These are phyloP conservation scores for Chlorella vulgaris DNA, from an alignment of 139 green algal species.

Conservation along the genomic window DNA sequence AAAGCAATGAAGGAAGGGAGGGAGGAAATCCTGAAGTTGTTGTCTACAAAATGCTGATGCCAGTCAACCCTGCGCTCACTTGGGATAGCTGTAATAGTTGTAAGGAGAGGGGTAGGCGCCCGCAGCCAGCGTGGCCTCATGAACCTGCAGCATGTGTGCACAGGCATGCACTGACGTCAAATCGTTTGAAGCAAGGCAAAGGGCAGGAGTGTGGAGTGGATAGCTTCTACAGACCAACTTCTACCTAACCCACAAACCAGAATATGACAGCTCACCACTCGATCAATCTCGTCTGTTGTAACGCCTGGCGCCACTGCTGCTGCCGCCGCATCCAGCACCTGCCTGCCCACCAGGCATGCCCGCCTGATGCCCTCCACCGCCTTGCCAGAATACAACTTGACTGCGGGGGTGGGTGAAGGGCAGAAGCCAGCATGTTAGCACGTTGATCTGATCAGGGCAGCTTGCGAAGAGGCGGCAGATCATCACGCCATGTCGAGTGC, in stretches of 20 bases:
- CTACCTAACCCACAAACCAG: too few species aligned
- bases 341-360: constrained; percentile 74
- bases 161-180: too few species aligned
- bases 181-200: too few species aligned
- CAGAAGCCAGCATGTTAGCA: too few species aligned
- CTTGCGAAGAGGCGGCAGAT: too few species aligned
- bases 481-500: constrained; percentile 71
- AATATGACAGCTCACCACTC: constrained; percentile 72
- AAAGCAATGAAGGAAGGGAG: too few species aligned
- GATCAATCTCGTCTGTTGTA: constrained; percentile 96
- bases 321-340: constrained; percentile 84
- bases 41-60: too few species aligned
- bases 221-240: too few species aligned
- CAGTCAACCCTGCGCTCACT: constrained; percentile 52
- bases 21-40: too few species aligned
- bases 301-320: constrained; percentile 76
- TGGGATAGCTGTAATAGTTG: constrained; percentile 89
- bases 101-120: constrained; percentile 95
- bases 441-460: too few species aligned
- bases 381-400: too few species aligned
- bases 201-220: not conserved
- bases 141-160: constrained; percentile 36
- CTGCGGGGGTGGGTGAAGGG: too few species aligned
- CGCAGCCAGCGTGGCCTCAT: constrained; percentile 75
- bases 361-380: constrained; percentile 75